Conservation (phyloP, 2,329 filamentous ascomycete species). For the Ceratocystis variospora region DNA sequence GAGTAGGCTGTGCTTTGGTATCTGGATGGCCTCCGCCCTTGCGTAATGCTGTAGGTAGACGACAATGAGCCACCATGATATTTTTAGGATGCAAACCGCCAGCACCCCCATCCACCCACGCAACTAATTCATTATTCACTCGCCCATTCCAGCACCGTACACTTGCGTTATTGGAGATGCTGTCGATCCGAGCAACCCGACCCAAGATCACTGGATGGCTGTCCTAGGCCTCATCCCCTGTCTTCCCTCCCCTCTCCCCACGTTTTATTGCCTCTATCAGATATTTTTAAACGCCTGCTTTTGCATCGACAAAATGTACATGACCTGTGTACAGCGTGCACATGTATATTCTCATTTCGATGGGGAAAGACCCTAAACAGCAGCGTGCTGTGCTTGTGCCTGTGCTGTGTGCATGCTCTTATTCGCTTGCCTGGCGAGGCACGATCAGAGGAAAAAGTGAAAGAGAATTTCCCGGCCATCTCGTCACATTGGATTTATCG, state of each 20-base stretch:
- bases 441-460: neutral
- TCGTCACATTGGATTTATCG: neutral
- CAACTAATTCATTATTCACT: neutral
- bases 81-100: too few relatives aligned
- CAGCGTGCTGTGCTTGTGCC: too few relatives aligned
- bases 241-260: neutral
- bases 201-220: neutral
- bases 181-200: neutral
- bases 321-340: too few relatives aligned
- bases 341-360: too few relatives aligned
- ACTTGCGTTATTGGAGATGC: neutral
- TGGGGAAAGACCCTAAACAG: too few relatives aligned
- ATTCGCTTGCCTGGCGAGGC: neutral
- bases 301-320: too few relatives aligned
- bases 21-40: neutral
- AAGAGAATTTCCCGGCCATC: neutral
- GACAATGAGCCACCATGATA: neutral
- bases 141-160: neutral
- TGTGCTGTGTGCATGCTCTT: neutral
- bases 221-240: neutral
- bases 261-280: neutral
- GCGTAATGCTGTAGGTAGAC: neutral
- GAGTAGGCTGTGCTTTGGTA: neutral
- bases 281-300: neutral
- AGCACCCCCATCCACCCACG: neutral